A percentile compares a stretch with the other conserved stretches of the same genome.
These are phyloP conservation scores for Musa acuminata DNA, from an alignment of 176 grass and related monocot species.

Conservation along the genomic window DNA sequence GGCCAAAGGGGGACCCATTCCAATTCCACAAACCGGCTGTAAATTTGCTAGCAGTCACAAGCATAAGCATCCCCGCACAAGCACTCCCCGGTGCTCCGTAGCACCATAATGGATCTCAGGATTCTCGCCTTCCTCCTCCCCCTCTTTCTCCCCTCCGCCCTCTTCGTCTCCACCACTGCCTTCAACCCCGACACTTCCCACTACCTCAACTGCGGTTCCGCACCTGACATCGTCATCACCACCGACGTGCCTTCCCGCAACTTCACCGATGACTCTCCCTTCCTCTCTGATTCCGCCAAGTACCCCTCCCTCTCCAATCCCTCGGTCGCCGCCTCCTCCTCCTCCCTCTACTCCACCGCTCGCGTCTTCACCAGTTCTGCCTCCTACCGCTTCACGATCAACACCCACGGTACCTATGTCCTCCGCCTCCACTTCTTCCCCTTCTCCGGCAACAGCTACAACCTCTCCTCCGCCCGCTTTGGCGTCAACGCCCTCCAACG, in stretches of 20 bases:
- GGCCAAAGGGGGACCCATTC: too few relatives aligned
- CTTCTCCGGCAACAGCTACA: constrained; percentile 8
- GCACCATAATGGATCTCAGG: not conserved
- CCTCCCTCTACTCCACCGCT: constrained; percentile 48
- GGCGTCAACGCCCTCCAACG: constrained; percentile 20
- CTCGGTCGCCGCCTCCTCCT: not conserved
- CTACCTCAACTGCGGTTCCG: constrained; percentile 49
- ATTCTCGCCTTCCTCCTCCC: constrained; percentile 6
- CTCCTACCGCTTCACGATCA: constrained; percentile 21
- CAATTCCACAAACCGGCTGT: too few relatives aligned
- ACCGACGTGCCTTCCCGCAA: too few relatives aligned
- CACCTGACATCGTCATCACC: constrained; percentile 14
- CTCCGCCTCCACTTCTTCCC: constrained; percentile 86
- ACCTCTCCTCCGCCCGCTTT: constrained; percentile 35
- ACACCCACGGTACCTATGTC: constrained; percentile 24
- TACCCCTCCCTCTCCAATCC: constrained; percentile 19
- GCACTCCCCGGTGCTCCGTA: too few relatives aligned
- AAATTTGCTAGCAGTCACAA: too few relatives aligned
- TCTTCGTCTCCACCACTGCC: not conserved
- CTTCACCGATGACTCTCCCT: constrained; percentile 12
- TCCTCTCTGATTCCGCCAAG: not conserved
- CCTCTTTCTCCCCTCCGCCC: not conserved
- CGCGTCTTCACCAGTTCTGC: constrained; percentile 20
- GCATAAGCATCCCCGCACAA: too few relatives aligned
- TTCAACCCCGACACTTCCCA: constrained; percentile 1